These are phyloP conservation scores for Saccharomyces hybrid DNA, from an alignment of 1,139 yeast species.

Conservation along the genomic window DNA sequence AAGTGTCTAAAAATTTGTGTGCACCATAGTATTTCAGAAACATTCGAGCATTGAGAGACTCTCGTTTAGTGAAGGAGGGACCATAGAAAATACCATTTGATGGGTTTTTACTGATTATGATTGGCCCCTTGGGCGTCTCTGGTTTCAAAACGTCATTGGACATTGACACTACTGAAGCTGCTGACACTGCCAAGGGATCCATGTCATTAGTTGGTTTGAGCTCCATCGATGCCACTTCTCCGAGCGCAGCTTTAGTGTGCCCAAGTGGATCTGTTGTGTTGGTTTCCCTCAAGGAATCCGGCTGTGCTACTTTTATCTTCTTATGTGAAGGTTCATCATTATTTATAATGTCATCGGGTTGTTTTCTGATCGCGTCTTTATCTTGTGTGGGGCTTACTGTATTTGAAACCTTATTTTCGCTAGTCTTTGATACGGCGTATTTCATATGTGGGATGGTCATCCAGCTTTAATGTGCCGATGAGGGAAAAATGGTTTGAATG, in stretches of 20 bases:
- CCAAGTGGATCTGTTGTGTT: neutral
- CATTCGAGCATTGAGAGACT: constrained; percentile 46
- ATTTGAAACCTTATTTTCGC: neutral
- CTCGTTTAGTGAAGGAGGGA: constrained; percentile 36
- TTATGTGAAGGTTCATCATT: neutral
- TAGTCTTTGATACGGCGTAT: neutral
- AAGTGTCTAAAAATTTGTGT: constrained; percentile 48
- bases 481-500: neutral
- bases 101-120: constrained; percentile 20
- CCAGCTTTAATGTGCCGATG: neutral
- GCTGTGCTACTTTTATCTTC: neutral
- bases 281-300: neutral
- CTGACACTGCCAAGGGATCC: neutral
- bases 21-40: constrained; percentile 57
- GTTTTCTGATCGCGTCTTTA: neutral
- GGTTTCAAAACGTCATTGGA: constrained; percentile 12
- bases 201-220: neutral
- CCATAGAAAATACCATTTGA: constrained; percentile 30
- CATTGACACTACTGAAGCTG: constrained; percentile 1
- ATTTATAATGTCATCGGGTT: neutral
- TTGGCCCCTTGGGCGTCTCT: constrained; percentile 15
- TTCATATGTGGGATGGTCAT: neutral
- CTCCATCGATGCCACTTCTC: neutral
- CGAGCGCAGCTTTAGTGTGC: neutral
- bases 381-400: neutral